phyloP scores from a whole-genome alignment of 106 monocot genomes.

The Dioscorea dumetorum region DNA sequence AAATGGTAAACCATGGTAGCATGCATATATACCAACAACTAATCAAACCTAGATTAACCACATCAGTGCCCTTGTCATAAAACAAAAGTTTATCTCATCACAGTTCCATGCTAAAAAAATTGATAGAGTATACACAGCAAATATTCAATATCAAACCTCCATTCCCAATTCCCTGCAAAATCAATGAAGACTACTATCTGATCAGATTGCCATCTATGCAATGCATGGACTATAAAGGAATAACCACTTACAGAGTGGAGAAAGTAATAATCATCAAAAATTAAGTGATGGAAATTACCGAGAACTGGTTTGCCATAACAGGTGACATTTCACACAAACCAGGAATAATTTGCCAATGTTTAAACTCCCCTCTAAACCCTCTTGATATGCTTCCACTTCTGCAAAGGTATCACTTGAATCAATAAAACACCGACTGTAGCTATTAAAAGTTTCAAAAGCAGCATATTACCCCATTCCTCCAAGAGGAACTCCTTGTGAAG shows the following conservation, averaged over 20 bases:
- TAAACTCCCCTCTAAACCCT: slow-evolving; percentile 98
- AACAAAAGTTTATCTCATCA: too few relatives aligned
- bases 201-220: too few relatives aligned
- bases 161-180: too few relatives aligned
- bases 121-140: too few relatives aligned
- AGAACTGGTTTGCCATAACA: slow-evolving; percentile 95
- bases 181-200: too few relatives aligned
- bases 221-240: too few relatives aligned
- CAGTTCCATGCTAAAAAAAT: too few relatives aligned
- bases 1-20: too few relatives aligned
- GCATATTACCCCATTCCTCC: slow-evolving; percentile 94
- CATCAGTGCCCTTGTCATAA: too few relatives aligned
- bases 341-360: slow-evolving; percentile 95
- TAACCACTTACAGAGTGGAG: not conserved
- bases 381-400: slow-evolving; percentile 99
- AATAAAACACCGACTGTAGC: not conserved
- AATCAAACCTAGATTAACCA: too few relatives aligned
- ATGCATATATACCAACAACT: too few relatives aligned
- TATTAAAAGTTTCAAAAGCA: not conserved
- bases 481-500: slow-evolving; percentile 97
- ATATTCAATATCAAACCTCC: too few relatives aligned
- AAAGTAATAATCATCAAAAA: not conserved
- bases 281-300: slow-evolving; percentile 40
- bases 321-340: slow-evolving; percentile 86
- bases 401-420: slow-evolving; percentile 7